Evolutionary conservation across 192 early-diverging fungal species (phyloP), one percentile per base, ranked within the genome.

Genomic region (Linderina pennispora): DNA sequence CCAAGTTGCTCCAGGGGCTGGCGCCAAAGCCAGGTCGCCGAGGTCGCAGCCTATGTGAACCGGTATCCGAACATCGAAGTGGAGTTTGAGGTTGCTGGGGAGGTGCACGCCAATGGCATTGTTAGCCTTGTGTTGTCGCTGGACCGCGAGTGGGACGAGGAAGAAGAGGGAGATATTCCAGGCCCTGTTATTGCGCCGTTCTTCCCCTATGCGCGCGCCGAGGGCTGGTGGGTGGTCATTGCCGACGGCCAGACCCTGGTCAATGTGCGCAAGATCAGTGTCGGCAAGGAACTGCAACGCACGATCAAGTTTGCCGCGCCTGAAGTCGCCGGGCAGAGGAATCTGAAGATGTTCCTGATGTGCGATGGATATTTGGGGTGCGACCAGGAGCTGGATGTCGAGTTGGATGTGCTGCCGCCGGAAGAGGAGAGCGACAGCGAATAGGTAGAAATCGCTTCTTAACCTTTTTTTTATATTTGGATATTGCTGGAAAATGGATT

Each of bases 211-310:
- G 65, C 80, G 63, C 90, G 93, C 65, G 82, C 88, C 38, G 97
- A 99, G 65, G 85, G 84, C 11, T 99, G 97, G 97, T 99, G 97
- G 97, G 63, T 97, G 45, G 89, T 99, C 6, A 54, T 99, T 28
- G 94, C 88, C 16, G 90, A 96, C 22, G 69, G 72, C 3, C 92
- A 94, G 55, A 62, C 86, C 7, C 65, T 99, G 36, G 45, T 92
- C 41, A 86, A 87, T 1, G 90, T 99, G 55, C 97, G 97, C 75
- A 70, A 94, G n/a, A 69, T 87, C 13, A 79, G 76, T 2, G 48
- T 97, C 17, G 81, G 82, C 34, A 54, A 79, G 23, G 56, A 69
- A 36, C 65, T 84, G 23, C 45, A 50, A 6, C 74, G 92, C 4
- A 77, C 77, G 26, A 58, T 99, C n/a, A 90, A 92, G 45, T 95